phyloP scores from a whole-genome alignment of 1,139 yeast species.

The Pichia sp. region DNA sequence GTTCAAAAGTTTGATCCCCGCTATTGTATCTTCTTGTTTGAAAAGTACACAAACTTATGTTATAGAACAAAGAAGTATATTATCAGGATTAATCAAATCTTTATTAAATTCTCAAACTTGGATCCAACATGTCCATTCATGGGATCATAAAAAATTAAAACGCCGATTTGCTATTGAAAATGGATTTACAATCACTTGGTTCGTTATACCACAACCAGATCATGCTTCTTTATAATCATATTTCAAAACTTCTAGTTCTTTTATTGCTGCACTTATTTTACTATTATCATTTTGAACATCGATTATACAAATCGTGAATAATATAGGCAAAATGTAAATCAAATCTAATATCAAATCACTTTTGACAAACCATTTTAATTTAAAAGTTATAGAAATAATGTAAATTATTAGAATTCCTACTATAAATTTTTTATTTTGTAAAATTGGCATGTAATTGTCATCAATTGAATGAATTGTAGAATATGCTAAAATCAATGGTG shows the following conservation, averaged over 20 bases:
- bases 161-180: not conserved
- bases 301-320: conserved; percentile 17
- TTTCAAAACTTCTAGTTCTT: conserved; percentile 18
- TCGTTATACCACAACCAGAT: conserved; percentile 5
- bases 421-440: not conserved
- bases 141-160: conserved; percentile 5
- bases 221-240: conserved; percentile 28
- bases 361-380: not conserved
- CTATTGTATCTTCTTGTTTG: conserved; percentile 17
- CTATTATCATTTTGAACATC: conserved; percentile 19
- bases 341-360: conserved; percentile 4
- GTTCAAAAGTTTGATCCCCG: conserved; percentile 12
- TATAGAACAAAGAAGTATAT: conserved; percentile 21
- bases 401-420: not conserved
- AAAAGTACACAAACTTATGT: conserved; percentile 18
- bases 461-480: conserved; percentile 14
- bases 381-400: not conserved
- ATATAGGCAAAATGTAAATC: conserved; percentile 24
- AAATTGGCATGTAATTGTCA: not conserved
- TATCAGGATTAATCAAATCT: conserved; percentile 24
- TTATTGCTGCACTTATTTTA: conserved; percentile 17
- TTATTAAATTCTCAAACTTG: conserved; percentile 13
- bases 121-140: conserved; percentile 5
- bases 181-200: conserved; percentile 11
- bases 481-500: conserved; percentile 15